Percentiles rank a stretch among this genome's conserved stretches.
Evolutionary conservation across 371 early-diverging fungal species (phyloP).

Genomic region (Mucor lusitanicus): DNA sequence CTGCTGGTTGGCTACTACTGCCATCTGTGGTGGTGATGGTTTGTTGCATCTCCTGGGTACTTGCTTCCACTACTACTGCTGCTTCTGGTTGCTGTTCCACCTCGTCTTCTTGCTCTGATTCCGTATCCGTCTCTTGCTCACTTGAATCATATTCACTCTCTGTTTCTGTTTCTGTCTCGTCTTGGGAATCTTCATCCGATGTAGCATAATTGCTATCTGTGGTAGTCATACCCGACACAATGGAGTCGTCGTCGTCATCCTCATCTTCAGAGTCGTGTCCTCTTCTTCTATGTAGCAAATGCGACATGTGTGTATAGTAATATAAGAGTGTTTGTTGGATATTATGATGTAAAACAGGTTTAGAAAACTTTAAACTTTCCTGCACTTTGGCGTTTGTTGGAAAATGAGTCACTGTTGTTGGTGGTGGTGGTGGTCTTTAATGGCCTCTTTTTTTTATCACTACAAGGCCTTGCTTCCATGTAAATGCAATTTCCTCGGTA

Average conservation of each 20-base stretch:
- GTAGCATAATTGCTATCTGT: not conserved
- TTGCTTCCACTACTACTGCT: not conserved
- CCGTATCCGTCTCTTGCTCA: not conserved
- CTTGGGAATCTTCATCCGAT: not conserved
- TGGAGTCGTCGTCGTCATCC: not conserved
- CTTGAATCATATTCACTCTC: not conserved
- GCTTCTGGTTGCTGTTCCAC: not conserved
- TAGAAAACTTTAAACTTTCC: not conserved
- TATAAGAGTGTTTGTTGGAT: not conserved
- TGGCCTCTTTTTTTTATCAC: not conserved
- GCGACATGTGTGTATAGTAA: constrained; percentile 5
- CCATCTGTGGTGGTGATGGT: not conserved
- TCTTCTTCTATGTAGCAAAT: constrained; percentile 7
- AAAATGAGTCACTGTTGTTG: not conserved
- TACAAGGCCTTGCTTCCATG: too few species aligned
- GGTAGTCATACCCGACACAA: not conserved
- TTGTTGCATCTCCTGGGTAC: not conserved
- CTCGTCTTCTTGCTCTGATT: not conserved
- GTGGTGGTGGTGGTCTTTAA: not conserved
- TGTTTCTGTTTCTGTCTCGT: not conserved
- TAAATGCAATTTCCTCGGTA: too few species aligned
- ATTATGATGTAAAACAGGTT: too few species aligned
- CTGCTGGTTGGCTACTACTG: not conserved
- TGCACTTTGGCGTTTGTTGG: not conserved
- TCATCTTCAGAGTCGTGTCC: constrained; percentile 12